Evolutionary conservation across 139 green algal species (phyloP).

Genomic region (Tetraselmis striata): DNA sequence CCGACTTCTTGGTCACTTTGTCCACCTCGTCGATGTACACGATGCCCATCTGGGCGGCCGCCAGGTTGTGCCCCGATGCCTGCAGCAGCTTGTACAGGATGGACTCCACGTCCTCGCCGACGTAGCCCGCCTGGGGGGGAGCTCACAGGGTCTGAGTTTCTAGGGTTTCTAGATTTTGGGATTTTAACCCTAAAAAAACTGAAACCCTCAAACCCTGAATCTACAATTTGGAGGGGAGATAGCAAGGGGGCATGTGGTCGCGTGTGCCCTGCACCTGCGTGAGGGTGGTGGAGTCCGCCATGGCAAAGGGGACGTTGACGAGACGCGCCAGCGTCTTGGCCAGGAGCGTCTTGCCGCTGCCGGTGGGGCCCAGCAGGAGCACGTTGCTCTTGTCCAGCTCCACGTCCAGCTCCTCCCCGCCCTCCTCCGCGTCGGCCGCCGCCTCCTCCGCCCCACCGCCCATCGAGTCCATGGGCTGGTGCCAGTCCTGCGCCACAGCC

Average conservation of each 20-base stretch:
- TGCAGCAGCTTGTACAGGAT: slow-evolving; percentile 93
- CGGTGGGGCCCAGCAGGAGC: slow-evolving; percentile 80
- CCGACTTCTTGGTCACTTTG: slow-evolving; percentile 77
- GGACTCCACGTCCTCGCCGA: slow-evolving; percentile 94
- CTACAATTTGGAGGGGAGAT: no score
- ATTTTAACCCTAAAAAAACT: no score
- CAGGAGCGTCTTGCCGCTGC: slow-evolving; percentile 92
- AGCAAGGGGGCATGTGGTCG: background rate
- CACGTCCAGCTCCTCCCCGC: slow-evolving; percentile 50
- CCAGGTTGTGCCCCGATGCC: slow-evolving; percentile 44
- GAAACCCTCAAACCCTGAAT: no score
- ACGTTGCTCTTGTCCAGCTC: slow-evolving; percentile 97
- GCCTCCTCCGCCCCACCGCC: background rate
- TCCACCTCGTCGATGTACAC: slow-evolving; percentile 96
- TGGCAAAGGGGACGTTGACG: slow-evolving; percentile 92
- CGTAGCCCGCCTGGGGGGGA: slow-evolving; percentile 81
- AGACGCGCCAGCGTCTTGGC: slow-evolving; percentile 76
- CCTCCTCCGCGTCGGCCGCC: background rate
- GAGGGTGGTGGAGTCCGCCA: slow-evolving; percentile 93
- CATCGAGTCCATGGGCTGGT: background rate
- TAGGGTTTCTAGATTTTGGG: no score
- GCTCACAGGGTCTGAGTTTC: no score
- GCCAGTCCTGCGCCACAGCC: background rate
- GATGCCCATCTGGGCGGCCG: slow-evolving; percentile 77
- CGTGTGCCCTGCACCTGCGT: slow-evolving; percentile 48